A percentile compares a stretch with the other conserved stretches of the same genome.
Evolutionary conservation across 495 filamentous ascomycete species (phyloP).

Genomic region (Tuber umbilicatum): DNA sequence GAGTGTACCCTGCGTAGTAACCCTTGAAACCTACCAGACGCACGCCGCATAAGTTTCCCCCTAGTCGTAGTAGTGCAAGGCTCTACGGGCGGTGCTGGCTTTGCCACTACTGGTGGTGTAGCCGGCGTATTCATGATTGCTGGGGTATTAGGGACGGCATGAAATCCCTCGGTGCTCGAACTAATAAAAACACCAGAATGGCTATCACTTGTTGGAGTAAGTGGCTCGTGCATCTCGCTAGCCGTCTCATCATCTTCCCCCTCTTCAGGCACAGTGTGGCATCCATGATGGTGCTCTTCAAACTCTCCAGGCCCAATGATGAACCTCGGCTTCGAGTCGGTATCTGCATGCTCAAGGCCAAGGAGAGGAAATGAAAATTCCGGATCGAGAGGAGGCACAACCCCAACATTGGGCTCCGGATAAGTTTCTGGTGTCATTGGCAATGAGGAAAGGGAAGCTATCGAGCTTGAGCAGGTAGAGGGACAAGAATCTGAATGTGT

Average conservation of each 20-base stretch:
- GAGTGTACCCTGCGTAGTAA: conserved; percentile 39
- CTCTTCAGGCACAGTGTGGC: conserved; percentile 40
- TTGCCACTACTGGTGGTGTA: conserved; percentile 21
- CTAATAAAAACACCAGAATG: conserved; percentile 35
- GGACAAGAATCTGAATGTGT: conserved; percentile 40
- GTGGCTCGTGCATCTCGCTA: conserved; percentile 39
- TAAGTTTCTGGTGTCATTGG: conserved; percentile 42
- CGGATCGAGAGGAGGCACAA: conserved; percentile 39
- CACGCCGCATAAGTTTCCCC: conserved; percentile 30
- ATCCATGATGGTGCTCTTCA: conserved; percentile 33
- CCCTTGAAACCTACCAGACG: conserved; percentile 34
- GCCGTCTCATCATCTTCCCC: conserved; percentile 41
- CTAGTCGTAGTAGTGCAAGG: conserved; percentile 4
- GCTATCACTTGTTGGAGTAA: conserved; percentile 39
- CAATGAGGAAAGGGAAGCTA: conserved; percentile 37
- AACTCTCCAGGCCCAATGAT: conserved; percentile 35
- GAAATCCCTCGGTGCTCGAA: conserved; percentile 36
- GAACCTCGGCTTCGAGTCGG: conserved; percentile 28
- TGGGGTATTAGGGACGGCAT: conserved; percentile 17
- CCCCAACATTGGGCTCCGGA: conserved; percentile 30
- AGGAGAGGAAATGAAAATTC: conserved; percentile 32
- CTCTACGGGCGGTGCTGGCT: conserved; percentile 13
- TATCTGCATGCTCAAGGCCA: conserved; percentile 21
- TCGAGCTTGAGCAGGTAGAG: conserved; percentile 41
- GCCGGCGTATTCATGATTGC: conserved; percentile 30